Conservation (phyloP, 176 grass and related monocot genomes). For the Metroxylon sagu region DNA sequence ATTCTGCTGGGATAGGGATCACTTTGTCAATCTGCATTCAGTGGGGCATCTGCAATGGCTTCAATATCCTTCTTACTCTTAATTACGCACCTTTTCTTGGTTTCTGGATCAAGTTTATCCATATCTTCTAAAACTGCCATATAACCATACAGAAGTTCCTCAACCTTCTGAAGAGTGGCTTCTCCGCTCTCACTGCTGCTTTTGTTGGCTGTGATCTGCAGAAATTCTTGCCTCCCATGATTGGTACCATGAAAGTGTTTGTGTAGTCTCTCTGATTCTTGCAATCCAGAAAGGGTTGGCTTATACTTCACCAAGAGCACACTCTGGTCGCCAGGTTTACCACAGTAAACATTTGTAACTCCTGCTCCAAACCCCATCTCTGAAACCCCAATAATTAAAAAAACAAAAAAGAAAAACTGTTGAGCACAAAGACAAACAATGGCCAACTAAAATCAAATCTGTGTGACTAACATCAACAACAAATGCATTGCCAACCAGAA, state of each 20-base stretch:
- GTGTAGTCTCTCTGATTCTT: constrained; percentile 56
- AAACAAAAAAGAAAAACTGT: neutral
- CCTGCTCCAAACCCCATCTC: constrained; percentile 42
- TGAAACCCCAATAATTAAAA: constrained; percentile 19
- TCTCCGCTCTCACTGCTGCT: constrained; percentile 15
- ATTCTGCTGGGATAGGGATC: too few relatives aligned
- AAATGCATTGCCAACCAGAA: too few relatives aligned
- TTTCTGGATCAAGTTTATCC: constrained; percentile 42
- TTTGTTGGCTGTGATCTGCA: constrained; percentile 15
- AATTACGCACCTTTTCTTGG: constrained; percentile 51
- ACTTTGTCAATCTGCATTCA: constrained; percentile 11
- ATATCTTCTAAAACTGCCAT: constrained; percentile 65
- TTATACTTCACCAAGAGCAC: constrained; percentile 57
- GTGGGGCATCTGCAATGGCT: constrained; percentile 38
- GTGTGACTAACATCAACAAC: neutral
- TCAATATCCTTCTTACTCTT: constrained; percentile 65
- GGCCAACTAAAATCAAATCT: neutral
- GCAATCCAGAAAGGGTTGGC: constrained; percentile 66
- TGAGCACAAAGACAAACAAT: neutral
- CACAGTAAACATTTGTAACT: constrained; percentile 38
- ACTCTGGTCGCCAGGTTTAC: constrained; percentile 41
- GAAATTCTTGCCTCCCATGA: constrained; percentile 53
- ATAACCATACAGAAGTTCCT: constrained; percentile 44
- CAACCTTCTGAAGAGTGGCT: constrained; percentile 21
- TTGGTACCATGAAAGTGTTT: constrained; percentile 37